These are phyloP conservation scores for Lathyrus aphaca DNA, from an alignment of 306 rosid genomes.

Conservation along the genomic window DNA sequence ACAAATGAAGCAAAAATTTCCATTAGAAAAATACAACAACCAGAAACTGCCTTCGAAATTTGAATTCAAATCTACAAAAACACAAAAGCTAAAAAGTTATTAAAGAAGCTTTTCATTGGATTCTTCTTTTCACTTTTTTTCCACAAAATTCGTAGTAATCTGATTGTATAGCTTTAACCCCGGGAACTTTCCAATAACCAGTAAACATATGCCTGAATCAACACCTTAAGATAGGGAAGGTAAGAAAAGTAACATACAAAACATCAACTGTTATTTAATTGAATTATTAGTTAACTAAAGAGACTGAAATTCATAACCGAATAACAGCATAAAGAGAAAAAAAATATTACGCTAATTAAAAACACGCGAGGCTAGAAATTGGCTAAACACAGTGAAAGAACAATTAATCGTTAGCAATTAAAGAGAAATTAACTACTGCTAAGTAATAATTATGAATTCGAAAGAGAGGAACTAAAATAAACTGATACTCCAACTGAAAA, in stretches of 20 bases:
- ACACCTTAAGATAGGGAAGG: background rate
- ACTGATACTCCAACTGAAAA: conserved; percentile 15
- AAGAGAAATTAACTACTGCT: background rate
- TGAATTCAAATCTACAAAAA: conserved; percentile 16
- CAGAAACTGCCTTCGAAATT: background rate
- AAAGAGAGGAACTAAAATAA: conserved; percentile 2
- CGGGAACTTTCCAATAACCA: background rate
- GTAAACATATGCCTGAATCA: background rate
- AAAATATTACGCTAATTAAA: background rate
- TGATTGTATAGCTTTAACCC: background rate
- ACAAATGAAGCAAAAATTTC: background rate
- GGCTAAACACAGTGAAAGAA: conserved; percentile 12
- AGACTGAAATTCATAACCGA: background rate
- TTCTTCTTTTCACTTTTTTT: background rate
- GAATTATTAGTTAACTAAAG: conserved; percentile 22
- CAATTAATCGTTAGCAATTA: conserved; percentile 10
- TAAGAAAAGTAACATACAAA: conserved; percentile 7
- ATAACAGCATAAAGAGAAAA: conserved; percentile 20
- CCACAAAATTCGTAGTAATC: conserved; percentile 2
- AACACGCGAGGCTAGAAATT: background rate
- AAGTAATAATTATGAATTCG: conserved; percentile 10
- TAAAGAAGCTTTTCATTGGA: background rate
- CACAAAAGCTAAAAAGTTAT: background rate
- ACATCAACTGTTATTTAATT: conserved; percentile 1
- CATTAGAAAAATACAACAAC: background rate